Percentiles rank a stretch among this genome's conserved stretches.
phyloP scores from a whole-genome alignment of 148 eudicot genomes.

The Vaccinium darrowii region DNA sequence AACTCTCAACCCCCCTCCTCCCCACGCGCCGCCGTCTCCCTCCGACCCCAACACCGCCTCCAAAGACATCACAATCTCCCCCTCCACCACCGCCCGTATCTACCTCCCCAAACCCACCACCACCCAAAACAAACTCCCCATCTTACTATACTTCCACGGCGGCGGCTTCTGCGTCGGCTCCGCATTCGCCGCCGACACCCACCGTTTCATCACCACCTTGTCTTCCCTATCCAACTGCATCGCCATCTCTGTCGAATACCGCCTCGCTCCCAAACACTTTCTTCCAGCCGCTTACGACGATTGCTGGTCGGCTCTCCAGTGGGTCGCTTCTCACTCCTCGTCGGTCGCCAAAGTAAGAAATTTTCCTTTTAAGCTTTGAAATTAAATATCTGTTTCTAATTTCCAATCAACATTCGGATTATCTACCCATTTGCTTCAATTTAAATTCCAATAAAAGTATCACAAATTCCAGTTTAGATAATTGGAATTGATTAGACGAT shows the following conservation, averaged over 20 bases:
- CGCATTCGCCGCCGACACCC: not conserved
- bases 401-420: too few species aligned
- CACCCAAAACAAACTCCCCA: not conserved
- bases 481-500: too few species aligned
- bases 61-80: slow-evolving; percentile 35
- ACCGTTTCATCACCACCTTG: not conserved
- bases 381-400: too few species aligned
- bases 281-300: not conserved
- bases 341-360: not conserved
- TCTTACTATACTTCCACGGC: not conserved
- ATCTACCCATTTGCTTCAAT: too few species aligned
- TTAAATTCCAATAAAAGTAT: too few species aligned
- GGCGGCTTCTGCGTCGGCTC: slow-evolving; percentile 10
- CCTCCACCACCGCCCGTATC: slow-evolving; percentile 29
- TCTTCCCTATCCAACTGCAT: not conserved
- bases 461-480: too few species aligned
- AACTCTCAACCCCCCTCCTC: slow-evolving; percentile 14
- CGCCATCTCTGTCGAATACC: not conserved
- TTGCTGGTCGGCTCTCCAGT: slow-evolving; percentile 8
- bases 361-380: too few species aligned
- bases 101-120: slow-evolving; percentile 23
- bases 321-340: slow-evolving; percentile 4
- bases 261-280: slow-evolving; percentile 5
- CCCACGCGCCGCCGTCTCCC: slow-evolving; percentile 31
- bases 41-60: slow-evolving; percentile 28